Evolutionary conservation across 495 filamentous ascomycete genomes (phyloP).

Genomic region (Hypoxylon trugodes): DNA sequence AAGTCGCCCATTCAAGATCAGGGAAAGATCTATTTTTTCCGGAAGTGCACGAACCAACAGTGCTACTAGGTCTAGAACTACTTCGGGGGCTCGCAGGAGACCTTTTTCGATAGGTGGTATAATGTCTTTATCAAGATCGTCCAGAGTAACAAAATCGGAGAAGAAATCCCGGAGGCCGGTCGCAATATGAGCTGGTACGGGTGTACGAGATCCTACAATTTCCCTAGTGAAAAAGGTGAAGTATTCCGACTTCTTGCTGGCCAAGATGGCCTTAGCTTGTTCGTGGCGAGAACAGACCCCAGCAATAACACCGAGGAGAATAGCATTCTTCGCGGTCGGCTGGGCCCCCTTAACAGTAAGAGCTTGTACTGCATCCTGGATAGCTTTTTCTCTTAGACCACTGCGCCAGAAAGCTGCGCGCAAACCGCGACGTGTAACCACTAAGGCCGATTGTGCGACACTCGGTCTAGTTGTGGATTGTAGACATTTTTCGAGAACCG

Average conservation of each 20-base stretch:
- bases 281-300: constrained; percentile 80
- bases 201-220: constrained; percentile 78
- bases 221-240: constrained; percentile 85
- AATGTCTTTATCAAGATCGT: constrained; percentile 78
- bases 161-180: constrained; percentile 86
- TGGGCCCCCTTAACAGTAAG: constrained; percentile 71
- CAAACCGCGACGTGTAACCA: constrained; percentile 76
- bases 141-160: constrained; percentile 71
- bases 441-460: constrained; percentile 71
- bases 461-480: constrained; percentile 65
- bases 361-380: constrained; percentile 69
- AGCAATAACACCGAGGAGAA: constrained; percentile 82
- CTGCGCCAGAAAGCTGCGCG: constrained; percentile 69
- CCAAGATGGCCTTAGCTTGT: constrained; percentile 64
- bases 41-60: constrained; percentile 75
- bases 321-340: constrained; percentile 72
- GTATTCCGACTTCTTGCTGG: constrained; percentile 71
- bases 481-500: constrained; percentile 78
- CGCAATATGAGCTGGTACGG: constrained; percentile 75
- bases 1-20: constrained; percentile 70
- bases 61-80: constrained; percentile 80
- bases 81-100: constrained; percentile 86
- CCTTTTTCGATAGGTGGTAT: constrained; percentile 87
- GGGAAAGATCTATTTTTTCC: constrained; percentile 75
- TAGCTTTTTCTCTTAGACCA: constrained; percentile 63